A percentile compares a stretch with the other conserved stretches of the same genome.
Evolutionary conservation across 2,329 filamentous ascomycete genomes (phyloP).

Genomic region (Penicillium brasilianum): DNA sequence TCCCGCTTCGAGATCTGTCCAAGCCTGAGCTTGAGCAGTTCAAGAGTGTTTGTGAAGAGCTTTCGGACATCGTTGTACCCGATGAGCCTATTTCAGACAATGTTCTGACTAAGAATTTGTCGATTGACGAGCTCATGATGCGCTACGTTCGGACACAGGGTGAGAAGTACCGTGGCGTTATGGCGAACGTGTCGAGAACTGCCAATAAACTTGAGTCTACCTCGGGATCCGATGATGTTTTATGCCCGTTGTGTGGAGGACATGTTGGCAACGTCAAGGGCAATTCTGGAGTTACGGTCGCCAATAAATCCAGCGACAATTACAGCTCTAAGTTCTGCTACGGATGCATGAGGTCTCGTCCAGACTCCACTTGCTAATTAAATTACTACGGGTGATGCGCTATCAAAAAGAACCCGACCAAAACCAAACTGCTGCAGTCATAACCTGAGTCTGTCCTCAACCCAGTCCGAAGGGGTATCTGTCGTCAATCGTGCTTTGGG

Average conservation of each 20-base stretch:
- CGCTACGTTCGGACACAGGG: slow-evolving; percentile 89
- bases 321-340: slow-evolving; percentile 51
- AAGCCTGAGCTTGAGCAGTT: slow-evolving; percentile 78
- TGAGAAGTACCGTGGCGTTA: slow-evolving; percentile 83
- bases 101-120: slow-evolving; percentile 62
- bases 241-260: slow-evolving; percentile 73
- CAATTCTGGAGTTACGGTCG: slow-evolving; percentile 58
- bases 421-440: slow-evolving; percentile 6
- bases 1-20: slow-evolving; percentile 83
- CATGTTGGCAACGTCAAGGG: slow-evolving; percentile 68
- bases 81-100: slow-evolving; percentile 44
- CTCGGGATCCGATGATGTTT: slow-evolving; percentile 37
- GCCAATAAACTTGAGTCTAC: slow-evolving; percentile 73
- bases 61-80: slow-evolving; percentile 56
- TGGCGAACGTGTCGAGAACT: slow-evolving; percentile 93
- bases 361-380: slow-evolving; percentile 32
- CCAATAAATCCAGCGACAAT: slow-evolving; percentile 56
- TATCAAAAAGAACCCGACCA: slow-evolving; percentile 6
- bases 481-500: slow-evolving; percentile 3
- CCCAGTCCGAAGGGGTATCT: slow-evolving; percentile 19
- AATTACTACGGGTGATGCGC: slow-evolving; percentile 10
- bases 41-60: slow-evolving; percentile 57
- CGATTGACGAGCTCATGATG: slow-evolving; percentile 88
- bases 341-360: slow-evolving; percentile 50
- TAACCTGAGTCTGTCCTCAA: slow-evolving; percentile 4